Conservation (phyloP, 148 eudicot genomes). For the Chenopodium album region DNA sequence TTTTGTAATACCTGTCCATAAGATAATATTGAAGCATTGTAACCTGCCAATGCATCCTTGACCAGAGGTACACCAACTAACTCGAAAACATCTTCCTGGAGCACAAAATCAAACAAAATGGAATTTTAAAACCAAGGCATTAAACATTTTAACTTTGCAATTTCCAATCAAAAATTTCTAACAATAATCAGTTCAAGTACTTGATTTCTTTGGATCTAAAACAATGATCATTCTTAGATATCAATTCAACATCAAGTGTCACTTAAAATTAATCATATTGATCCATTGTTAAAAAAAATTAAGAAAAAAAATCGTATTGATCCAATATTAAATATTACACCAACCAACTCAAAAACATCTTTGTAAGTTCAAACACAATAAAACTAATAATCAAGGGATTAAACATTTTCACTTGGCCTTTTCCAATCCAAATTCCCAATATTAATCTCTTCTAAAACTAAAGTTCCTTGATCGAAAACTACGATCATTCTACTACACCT, state of each 20-base stretch:
- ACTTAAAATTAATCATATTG: background rate
- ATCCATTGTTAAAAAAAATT: too few species aligned
- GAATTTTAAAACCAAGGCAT: background rate
- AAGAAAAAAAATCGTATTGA: too few species aligned
- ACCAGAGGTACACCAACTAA: constrained; percentile 79
- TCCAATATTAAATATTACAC: constrained; percentile 21
- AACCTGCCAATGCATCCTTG: constrained; percentile 83
- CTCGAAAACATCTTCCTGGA: constrained; percentile 83
- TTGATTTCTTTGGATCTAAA: background rate
- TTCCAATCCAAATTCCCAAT: background rate
- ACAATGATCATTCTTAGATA: background rate
- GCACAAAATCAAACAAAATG: constrained; percentile 1
- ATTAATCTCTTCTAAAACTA: background rate
- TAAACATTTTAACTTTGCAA: background rate
- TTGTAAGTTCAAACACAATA: constrained; percentile 42
- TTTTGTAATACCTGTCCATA: constrained; percentile 75
- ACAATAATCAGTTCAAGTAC: background rate
- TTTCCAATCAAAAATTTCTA: background rate
- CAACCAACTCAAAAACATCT: constrained; percentile 71
- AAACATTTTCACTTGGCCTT: background rate
- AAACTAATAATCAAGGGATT: background rate
- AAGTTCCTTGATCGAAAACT: too few species aligned
- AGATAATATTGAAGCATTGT: constrained; percentile 80
- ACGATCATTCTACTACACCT: too few species aligned
- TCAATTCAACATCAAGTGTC: background rate